Conservation (phyloP, 768 basidiomycete species). For the Lactifluus volemus region DNA sequence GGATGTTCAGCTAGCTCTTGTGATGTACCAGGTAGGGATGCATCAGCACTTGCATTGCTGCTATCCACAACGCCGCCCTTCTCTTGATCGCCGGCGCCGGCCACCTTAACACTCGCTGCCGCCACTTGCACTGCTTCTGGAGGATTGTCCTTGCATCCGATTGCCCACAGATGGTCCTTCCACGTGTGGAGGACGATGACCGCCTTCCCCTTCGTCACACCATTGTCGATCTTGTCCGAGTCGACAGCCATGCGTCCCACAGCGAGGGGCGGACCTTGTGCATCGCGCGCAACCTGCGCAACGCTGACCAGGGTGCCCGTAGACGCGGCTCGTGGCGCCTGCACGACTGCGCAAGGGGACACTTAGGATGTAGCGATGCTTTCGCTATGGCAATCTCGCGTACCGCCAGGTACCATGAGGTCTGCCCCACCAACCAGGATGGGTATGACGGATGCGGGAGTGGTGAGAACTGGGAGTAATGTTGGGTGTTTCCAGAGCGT, state of each 20-base stretch:
- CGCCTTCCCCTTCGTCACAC: constrained; percentile 57
- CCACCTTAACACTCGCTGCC: constrained; percentile 15
- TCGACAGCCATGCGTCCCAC: constrained; percentile 62
- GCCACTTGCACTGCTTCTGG: constrained; percentile 31
- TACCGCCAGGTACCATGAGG: constrained; percentile 83
- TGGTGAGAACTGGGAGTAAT: constrained; percentile 62
- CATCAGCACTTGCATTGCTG: constrained; percentile 2
- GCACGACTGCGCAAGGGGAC: constrained; percentile 41
- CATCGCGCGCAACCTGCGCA: constrained; percentile 33
- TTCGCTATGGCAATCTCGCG: constrained; percentile 23
- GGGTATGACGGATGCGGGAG: constrained; percentile 62
- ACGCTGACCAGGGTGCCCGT: constrained; percentile 56
- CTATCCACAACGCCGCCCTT: constrained; percentile 11
- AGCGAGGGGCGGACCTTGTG: constrained; percentile 54
- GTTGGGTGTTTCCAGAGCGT: constrained; percentile 69
- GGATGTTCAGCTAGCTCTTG: constrained; percentile 23
- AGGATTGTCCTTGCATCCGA: constrained; percentile 54
- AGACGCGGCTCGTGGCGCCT: constrained; percentile 35
- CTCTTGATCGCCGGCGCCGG: neutral
- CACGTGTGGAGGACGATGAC: constrained; percentile 65
- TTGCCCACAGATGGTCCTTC: constrained; percentile 68
- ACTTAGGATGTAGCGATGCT: neutral
- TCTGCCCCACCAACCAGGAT: constrained; percentile 73
- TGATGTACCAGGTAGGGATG: neutral
- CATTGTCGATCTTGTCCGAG: constrained; percentile 25